Conservation (phyloP, 148 eudicot genomes). For the Rhododendron vialii region DNA sequence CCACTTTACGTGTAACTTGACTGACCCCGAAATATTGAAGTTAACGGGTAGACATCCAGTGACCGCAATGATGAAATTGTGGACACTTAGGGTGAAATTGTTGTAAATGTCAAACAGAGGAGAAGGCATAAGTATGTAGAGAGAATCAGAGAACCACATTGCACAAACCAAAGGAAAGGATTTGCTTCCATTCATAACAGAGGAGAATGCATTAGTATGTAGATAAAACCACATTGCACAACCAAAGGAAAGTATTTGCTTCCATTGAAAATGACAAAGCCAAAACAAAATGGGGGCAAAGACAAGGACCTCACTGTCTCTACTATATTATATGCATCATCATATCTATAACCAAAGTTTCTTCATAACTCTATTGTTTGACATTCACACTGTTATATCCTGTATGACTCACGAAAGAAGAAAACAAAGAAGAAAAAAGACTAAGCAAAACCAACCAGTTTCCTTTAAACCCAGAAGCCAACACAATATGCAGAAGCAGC, state of each 20-base stretch:
- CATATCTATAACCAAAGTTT: constrained; percentile 17
- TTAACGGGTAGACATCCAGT: not conserved
- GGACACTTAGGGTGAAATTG: not conserved
- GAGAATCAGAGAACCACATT: not conserved
- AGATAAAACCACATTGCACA: constrained; percentile 14
- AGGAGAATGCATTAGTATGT: not conserved
- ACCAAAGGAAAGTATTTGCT: constrained; percentile 15
- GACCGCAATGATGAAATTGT: not conserved
- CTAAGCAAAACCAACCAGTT: constrained; percentile 9
- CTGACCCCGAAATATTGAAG: not conserved
- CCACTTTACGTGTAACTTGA: not conserved
- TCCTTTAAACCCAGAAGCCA: constrained; percentile 14
- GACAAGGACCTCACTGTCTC: constrained; percentile 1
- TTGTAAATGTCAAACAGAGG: not conserved
- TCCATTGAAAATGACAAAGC: constrained; percentile 26
- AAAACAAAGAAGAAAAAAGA: not conserved
- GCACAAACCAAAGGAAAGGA: not conserved
- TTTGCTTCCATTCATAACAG: not conserved
- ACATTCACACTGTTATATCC: constrained; percentile 29
- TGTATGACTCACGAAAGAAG: constrained; percentile 23
- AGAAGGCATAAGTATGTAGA: not conserved
- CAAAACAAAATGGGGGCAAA: not conserved
- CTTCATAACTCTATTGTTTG: constrained; percentile 13
- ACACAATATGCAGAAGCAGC: not conserved
- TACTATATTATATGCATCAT: constrained; percentile 13